Percentiles rank a stretch among this genome's conserved stretches.
These are phyloP conservation scores for Begonia loranthoides DNA, from an alignment of 306 rosid genomes.

Conservation along the genomic window DNA sequence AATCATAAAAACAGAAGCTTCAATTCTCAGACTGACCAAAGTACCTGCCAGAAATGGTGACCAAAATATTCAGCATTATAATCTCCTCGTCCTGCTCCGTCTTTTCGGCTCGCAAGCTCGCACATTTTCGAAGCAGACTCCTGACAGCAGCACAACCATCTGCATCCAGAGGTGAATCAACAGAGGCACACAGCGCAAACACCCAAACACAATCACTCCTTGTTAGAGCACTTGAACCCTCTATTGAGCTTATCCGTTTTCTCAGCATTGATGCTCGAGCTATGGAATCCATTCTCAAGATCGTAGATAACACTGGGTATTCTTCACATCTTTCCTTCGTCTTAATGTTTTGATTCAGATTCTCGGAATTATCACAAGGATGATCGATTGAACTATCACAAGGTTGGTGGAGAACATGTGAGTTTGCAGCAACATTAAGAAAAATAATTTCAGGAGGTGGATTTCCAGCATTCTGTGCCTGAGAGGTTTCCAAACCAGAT, in stretches of 20 bases:
- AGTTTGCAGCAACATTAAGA: too few species aligned
- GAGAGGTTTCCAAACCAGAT: too few species aligned
- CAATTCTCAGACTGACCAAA: constrained; percentile 55
- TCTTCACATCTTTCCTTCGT: constrained; percentile 21
- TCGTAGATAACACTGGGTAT: constrained; percentile 39
- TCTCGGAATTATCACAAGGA: neutral
- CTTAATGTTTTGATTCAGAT: constrained; percentile 10
- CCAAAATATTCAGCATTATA: constrained; percentile 61
- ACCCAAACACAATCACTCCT: constrained; percentile 65
- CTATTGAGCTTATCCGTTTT: constrained; percentile 38
- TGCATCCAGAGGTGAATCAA: constrained; percentile 63
- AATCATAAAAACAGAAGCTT: constrained; percentile 1
- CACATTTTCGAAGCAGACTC: constrained; percentile 73
- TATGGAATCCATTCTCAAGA: constrained; percentile 44
- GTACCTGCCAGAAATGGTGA: constrained; percentile 58
- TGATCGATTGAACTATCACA: constrained; percentile 6
- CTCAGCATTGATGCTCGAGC: constrained; percentile 38
- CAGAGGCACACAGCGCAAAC: constrained; percentile 63
- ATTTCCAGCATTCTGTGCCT: too few species aligned
- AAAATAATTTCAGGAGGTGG: too few species aligned
- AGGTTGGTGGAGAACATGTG: neutral
- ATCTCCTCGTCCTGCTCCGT: constrained; percentile 47
- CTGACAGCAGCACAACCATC: constrained; percentile 58
- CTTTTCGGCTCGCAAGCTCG: constrained; percentile 55
- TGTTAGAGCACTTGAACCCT: constrained; percentile 18